Conservation (phyloP, 371 early-diverging fungal species). For the Mortierella sp. region DNA sequence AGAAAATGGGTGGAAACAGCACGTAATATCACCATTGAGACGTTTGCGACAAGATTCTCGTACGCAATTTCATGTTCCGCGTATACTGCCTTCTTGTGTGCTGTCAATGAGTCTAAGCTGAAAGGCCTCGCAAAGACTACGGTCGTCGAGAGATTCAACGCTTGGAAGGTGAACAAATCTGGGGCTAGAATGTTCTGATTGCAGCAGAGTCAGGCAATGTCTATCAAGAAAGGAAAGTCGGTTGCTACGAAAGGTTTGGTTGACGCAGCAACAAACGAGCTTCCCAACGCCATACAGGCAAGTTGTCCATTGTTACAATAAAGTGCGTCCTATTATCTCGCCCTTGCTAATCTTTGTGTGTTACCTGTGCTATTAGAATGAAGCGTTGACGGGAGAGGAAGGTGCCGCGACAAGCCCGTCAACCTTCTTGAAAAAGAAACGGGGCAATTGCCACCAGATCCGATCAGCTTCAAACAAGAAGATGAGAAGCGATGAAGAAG, state of each 20-base stretch:
- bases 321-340: constrained; percentile 20
- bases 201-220: constrained; percentile 25
- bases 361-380: constrained; percentile 29
- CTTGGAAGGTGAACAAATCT: constrained; percentile 23
- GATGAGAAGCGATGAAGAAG: constrained; percentile 13
- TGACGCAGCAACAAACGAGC: constrained; percentile 23
- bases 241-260: constrained; percentile 26
- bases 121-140: constrained; percentile 20
- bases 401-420: constrained; percentile 8
- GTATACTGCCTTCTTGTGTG: constrained; percentile 14
- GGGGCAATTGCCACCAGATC: constrained; percentile 15
- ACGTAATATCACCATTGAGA: constrained; percentile 23
- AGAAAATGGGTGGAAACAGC: constrained; percentile 18
- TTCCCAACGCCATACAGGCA: constrained; percentile 20
- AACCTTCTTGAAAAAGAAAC: constrained; percentile 18
- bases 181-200: constrained; percentile 19
- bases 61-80: constrained; percentile 17
- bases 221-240: constrained; percentile 25
- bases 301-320: constrained; percentile 11
- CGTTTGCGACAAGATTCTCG: constrained; percentile 20
- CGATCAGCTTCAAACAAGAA: constrained; percentile 21
- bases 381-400: constrained; percentile 20
- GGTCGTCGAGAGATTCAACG: constrained; percentile 16
- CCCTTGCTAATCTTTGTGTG: constrained; percentile 23
- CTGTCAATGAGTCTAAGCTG: constrained; percentile 19